A percentile compares a stretch with the other conserved stretches of the same genome.
Conservation (phyloP, 78 protist genomes). For the Polysphondylium violaceum region DNA sequence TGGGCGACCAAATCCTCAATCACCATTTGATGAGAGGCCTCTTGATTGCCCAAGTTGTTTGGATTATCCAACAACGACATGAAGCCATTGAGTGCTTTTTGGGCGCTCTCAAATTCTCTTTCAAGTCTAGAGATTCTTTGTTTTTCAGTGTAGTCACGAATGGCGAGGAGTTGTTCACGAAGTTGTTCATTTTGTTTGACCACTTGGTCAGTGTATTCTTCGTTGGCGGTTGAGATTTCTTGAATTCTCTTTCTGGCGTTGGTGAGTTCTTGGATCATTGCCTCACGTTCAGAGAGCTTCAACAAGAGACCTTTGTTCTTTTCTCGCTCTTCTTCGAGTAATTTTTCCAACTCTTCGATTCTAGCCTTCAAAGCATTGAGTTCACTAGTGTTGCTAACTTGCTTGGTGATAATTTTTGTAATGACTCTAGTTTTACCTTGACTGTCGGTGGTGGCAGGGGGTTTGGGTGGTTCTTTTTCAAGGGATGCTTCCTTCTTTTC, state of each 20-base stretch:
- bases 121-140: conserved; percentile 44
- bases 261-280: conserved; percentile 52
- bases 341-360: conserved; percentile 65
- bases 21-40: conserved; percentile 67
- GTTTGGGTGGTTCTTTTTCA: neutral
- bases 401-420: conserved; percentile 70
- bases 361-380: conserved; percentile 59
- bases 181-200: conserved; percentile 74
- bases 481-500: conserved; percentile 53
- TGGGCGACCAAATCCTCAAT: conserved; percentile 56
- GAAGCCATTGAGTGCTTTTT: conserved; percentile 1
- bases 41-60: conserved; percentile 78
- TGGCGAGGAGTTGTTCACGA: conserved; percentile 54
- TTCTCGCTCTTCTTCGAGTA: conserved; percentile 69
- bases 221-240: conserved; percentile 33
- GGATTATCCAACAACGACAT: conserved; percentile 61
- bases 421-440: conserved; percentile 70
- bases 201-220: conserved; percentile 48
- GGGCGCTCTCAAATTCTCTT: conserved; percentile 34
- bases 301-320: conserved; percentile 56
- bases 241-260: conserved; percentile 54
- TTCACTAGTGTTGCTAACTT: conserved; percentile 53
- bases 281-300: conserved; percentile 65
- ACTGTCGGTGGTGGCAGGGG: conserved; percentile 1
- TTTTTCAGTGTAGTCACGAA: conserved; percentile 65